These are phyloP conservation scores for Rhizophora apiculata DNA, from an alignment of 345 rosid species.

Conservation along the genomic window DNA sequence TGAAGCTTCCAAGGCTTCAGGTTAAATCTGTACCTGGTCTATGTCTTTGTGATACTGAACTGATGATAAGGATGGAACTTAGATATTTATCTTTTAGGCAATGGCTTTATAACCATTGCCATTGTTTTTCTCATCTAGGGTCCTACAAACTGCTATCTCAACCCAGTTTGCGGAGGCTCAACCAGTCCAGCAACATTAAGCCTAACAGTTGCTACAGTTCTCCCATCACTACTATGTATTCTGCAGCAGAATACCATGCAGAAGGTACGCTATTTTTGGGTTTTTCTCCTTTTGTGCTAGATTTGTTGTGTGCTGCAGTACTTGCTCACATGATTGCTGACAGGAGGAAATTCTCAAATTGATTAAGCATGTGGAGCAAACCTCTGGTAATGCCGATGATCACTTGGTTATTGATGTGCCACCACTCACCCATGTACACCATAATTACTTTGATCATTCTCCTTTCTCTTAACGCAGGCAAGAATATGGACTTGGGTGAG, in stretches of 20 bases:
- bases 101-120: constrained; percentile 35
- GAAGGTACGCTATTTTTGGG: constrained; percentile 44
- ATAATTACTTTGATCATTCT: constrained; percentile 18
- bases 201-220: constrained; percentile 43
- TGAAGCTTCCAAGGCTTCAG: neutral
- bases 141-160: constrained; percentile 44
- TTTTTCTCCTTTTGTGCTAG: neutral
- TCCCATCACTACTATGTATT: constrained; percentile 73
- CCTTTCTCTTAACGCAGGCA: constrained; percentile 43
- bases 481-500: constrained; percentile 55
- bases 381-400: constrained; percentile 51
- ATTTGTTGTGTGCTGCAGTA: neutral
- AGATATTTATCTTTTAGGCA: constrained; percentile 35
- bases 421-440: neutral
- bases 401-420: constrained; percentile 1
- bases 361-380: constrained; percentile 73
- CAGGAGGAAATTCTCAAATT: constrained; percentile 93
- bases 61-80: constrained; percentile 23
- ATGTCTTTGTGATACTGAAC: neutral
- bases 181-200: constrained; percentile 45
- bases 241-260: constrained; percentile 80
- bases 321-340: constrained; percentile 26
- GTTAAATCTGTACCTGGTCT: no score
- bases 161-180: constrained; percentile 46
- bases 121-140: constrained; percentile 46